Base-by-base conservation (phyloP, 2,329 filamentous ascomycete genomes). In the Apiospora pterosperma region DNA sequence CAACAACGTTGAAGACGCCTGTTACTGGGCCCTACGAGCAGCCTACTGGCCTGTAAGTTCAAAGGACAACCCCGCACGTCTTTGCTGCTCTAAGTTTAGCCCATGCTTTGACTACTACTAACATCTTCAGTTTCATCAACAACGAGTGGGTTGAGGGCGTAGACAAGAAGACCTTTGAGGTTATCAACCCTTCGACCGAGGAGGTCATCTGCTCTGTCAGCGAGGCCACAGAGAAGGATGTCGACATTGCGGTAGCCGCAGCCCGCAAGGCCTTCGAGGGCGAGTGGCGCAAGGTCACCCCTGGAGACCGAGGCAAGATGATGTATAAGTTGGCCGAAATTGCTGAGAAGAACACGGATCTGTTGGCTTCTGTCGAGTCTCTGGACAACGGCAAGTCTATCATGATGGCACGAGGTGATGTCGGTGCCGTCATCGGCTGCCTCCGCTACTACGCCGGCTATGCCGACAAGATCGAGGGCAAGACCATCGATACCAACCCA, bases 381-480 rank as follows among this genome's bases (percentile, higher is more conserved):
- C 85, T 97, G 64, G 93, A 96, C 84, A 93, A 96, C 75, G 94
- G 91, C 78, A 96, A 96, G 86, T 88, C 91, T 68, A 86, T 93
- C 76, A 84, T 75, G 74, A 88, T 92, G 85, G 90, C 92, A 67
- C 90, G 88, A 75, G 90, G 88, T 41, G 93, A 97, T 75, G 84
- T 97, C 48, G 81, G 78, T 63, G 85, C 87, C 70, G 89, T 89
- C 65, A 83, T 87, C 69, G 89, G 84, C 74, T 90, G 86, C 80
- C 79, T 97, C 74, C 88, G 93, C 79, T 97, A 95, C 82, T 96
- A 94, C 76, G 93, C 86, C 74, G 93, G 93, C 67, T 97, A 91
- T 89, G 92, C 93, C 73, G 93, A 97, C 84, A 97, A 97, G 88
- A 90, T 96, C 70, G 85, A 89, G 79, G 93, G 93, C 79, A 93